phyloP scores from a whole-genome alignment of 2,329 filamentous ascomycete species.

The Pseudomassariella vexata region DNA sequence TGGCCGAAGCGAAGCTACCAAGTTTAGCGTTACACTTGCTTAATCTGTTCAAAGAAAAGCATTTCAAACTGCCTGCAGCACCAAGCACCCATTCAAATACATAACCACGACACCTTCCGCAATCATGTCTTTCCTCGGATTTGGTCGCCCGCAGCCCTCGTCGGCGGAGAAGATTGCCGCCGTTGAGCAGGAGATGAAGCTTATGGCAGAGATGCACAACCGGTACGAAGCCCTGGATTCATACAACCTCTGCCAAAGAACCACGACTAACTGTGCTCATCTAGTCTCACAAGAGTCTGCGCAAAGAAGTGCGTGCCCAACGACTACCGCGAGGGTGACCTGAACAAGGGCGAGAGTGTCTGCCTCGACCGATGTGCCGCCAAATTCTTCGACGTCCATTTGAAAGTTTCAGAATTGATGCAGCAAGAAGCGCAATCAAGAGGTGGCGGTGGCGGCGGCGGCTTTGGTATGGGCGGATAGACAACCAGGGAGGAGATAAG shows the following conservation, averaged over 20 bases:
- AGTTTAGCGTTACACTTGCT: no score
- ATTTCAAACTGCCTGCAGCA: neutral
- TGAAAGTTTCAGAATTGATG: slow-evolving; percentile 97
- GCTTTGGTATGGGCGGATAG: slow-evolving; percentile 38
- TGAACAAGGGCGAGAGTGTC: slow-evolving; percentile 98
- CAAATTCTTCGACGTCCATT: slow-evolving; percentile 98
- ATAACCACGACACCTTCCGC: slow-evolving; percentile 42
- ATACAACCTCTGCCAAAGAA: slow-evolving; percentile 1
- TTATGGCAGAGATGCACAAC: slow-evolving; percentile 97
- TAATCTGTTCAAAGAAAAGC: slow-evolving; percentile 1
- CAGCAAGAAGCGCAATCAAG: slow-evolving; percentile 74
- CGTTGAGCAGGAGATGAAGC: slow-evolving; percentile 95
- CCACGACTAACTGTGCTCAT: slow-evolving; percentile 9
- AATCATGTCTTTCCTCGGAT: slow-evolving; percentile 69
- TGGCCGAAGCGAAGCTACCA: no score
- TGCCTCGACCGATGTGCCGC: slow-evolving; percentile 95
- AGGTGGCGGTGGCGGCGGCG: slow-evolving; percentile 48
- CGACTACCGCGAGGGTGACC: slow-evolving; percentile 90
- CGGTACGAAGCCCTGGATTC: slow-evolving; percentile 51
- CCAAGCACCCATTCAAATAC: slow-evolving; percentile 55
- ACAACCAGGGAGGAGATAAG: neutral
- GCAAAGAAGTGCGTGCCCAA: slow-evolving; percentile 87
- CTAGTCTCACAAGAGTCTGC: slow-evolving; percentile 81
- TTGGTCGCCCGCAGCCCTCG: slow-evolving; percentile 73
- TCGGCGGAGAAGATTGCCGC: slow-evolving; percentile 96